Base-by-base conservation (phyloP, 805 yeast species). In the Dipodascus geniculatus region DNA sequence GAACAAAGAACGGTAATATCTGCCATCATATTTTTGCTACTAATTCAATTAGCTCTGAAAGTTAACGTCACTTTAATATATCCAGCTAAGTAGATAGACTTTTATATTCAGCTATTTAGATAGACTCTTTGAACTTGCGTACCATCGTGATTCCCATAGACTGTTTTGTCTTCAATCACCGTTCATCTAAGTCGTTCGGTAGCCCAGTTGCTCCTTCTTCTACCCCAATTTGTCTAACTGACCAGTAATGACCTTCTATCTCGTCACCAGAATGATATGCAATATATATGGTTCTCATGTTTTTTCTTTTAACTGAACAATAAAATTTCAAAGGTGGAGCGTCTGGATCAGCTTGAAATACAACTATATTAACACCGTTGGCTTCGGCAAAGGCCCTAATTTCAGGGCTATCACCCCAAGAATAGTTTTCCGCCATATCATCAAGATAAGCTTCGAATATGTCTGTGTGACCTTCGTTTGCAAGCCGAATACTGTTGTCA, bases 371-470 rank as follows among this genome's bases (percentile, higher is more conserved):
- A n/a, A 58, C 62, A 3, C 52, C 50, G 52, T 60, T 69, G 22
- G 55, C 52, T 17, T 64, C 60, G 1, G 74, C 72, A 58, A 70
- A 70, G 1, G 74, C 74, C 20, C 69, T 74, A 42, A 71, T 63
- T 58, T 71, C 75, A 20, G 68, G 61, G 53, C 71, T 71, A 23
- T 73, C 75, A 2, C 75, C 75, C 48, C 70, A 71, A 0, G 68
- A 69, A 2, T 71, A 72, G 48, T 70, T 72, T 48, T 63, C 64
- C 33, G 66, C 60, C 68, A 71, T 65, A 2, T 70, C 63, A 2
- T 55, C 51, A 3, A 68, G 42, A 54, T 72, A 70, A 23, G 68
- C 71, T 0, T 67, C 60, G 56, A 70, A 70, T 6, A 63, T 61
- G 14, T 38, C 44, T 11, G 6, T 17, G 17, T 38, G 17, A 6